phyloP scores from a whole-genome alignment of 495 filamentous ascomycete genomes.

The Aspergillus haitiensis region DNA sequence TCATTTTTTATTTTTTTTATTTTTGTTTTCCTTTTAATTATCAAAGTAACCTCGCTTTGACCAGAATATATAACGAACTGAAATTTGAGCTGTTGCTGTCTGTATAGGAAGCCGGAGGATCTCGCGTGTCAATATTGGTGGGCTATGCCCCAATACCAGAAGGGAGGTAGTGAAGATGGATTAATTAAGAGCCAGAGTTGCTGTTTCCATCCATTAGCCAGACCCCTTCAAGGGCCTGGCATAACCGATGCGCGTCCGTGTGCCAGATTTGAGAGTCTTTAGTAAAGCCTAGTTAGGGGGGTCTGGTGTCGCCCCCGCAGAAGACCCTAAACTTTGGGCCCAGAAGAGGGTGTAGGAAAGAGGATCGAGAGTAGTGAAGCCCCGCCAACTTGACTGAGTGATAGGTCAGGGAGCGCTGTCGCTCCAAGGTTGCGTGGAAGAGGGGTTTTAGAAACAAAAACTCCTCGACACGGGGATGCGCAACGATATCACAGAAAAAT shows the following conservation, averaged over 20 bases:
- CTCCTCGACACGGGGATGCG: conserved; percentile 15
- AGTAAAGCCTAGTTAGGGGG: conserved; percentile 79
- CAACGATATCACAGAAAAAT: conserved; percentile 15
- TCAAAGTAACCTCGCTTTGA: not conserved
- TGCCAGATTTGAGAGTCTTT: conserved; percentile 35
- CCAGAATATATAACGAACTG: not conserved
- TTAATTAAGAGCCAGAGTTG: conserved; percentile 38
- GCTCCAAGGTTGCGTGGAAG: conserved; percentile 38
- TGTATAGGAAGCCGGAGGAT: not conserved
- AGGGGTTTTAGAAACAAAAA: conserved; percentile 23
- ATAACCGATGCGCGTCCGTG: conserved; percentile 45
- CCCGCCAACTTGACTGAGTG: conserved; percentile 97
- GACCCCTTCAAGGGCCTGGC: conserved; percentile 52
- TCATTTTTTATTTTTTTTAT: conserved; percentile 49
- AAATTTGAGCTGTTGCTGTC: conserved; percentile 7
- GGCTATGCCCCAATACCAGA: conserved; percentile 7
- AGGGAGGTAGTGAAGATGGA: conserved; percentile 33
- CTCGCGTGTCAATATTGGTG: conserved; percentile 11
- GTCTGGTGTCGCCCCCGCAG: conserved; percentile 93
- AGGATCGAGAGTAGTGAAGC: conserved; percentile 70
- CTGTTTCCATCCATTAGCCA: conserved; percentile 48
- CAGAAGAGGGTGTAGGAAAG: conserved; percentile 87
- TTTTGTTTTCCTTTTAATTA: too few relatives aligned
- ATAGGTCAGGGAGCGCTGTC: conserved; percentile 33
- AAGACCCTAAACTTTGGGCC: conserved; percentile 90